Evolutionary conservation across 768 basidiomycete genomes (phyloP).

Genomic region (Mycena venus): DNA sequence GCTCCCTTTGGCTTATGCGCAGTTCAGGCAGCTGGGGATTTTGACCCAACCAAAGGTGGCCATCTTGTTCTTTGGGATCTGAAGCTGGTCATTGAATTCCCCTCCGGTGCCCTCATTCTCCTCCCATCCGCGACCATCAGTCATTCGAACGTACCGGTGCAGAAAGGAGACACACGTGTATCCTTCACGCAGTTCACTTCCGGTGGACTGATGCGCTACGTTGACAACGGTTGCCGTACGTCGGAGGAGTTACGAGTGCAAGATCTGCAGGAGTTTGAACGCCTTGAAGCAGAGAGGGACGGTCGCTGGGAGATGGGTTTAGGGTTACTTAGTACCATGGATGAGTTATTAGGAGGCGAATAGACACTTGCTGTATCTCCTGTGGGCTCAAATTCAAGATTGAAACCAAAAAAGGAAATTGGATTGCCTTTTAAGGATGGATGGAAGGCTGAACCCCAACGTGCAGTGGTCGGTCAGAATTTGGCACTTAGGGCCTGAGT

Average conservation of each 20-base stretch:
- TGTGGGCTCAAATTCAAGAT: too few species aligned
- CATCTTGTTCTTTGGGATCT: slow-evolving; percentile 41
- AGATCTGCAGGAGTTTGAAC: background rate
- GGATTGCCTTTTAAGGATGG: background rate
- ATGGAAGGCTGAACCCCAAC: background rate
- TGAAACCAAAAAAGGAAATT: background rate
- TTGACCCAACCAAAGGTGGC: slow-evolving; percentile 44
- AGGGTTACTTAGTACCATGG: too few species aligned
- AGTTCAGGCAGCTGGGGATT: slow-evolving; percentile 45
- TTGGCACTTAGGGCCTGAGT: too few species aligned
- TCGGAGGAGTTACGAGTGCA: background rate
- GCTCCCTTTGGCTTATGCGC: slow-evolving; percentile 47
- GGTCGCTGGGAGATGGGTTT: too few species aligned
- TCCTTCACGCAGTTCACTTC: slow-evolving; percentile 45
- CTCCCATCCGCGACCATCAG: too few species aligned
- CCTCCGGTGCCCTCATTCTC: slow-evolving; percentile 28
- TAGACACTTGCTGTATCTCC: too few species aligned
- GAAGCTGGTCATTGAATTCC: slow-evolving; percentile 42
- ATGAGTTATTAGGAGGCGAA: too few species aligned
- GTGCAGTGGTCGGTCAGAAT: background rate
- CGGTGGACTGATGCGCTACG: slow-evolving; percentile 43
- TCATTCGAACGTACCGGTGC: too few species aligned
- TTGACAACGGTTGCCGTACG: slow-evolving; percentile 37
- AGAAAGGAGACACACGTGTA: background rate
- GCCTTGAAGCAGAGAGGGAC: too few species aligned